A percentile compares a stretch with the other conserved stretches of the same genome.
Evolutionary conservation across 2,329 filamentous ascomycete genomes (phyloP).

Genomic region (Penicillium concentricum): DNA sequence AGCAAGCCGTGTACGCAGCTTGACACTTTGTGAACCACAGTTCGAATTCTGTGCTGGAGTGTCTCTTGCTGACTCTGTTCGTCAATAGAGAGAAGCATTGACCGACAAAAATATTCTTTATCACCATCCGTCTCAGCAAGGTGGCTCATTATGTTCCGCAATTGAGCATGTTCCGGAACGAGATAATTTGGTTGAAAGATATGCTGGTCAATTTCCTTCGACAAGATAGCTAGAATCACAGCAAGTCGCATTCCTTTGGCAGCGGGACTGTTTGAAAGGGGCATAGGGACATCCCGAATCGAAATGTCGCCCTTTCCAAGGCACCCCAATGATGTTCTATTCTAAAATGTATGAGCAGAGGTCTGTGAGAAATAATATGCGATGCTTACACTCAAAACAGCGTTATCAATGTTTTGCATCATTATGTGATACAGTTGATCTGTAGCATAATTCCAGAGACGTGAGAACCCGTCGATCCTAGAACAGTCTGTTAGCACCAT

Average conservation of each 20-base stretch:
- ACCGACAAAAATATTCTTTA: conserved; percentile 18
- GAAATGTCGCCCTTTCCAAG: not conserved
- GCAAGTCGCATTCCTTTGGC: conserved; percentile 35
- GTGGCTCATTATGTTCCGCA: conserved; percentile 6
- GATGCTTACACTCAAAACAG: not conserved
- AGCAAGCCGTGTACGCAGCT: not conserved
- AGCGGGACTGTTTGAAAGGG: conserved; percentile 25
- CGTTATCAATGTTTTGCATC: not conserved
- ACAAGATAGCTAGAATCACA: conserved; percentile 26
- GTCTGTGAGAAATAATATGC: not conserved
- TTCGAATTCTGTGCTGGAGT: conserved; percentile 5
- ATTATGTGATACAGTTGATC: not conserved
- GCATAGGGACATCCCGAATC: conserved; percentile 25
- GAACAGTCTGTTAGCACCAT: not conserved
- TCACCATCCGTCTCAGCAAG: conserved; percentile 11
- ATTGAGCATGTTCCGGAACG: conserved; percentile 2
- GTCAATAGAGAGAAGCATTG: conserved; percentile 15
- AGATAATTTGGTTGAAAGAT: conserved; percentile 36
- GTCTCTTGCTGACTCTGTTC: conserved; percentile 3
- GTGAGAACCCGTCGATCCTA: not conserved
- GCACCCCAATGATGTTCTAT: not conserved
- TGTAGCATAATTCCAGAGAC: not conserved
- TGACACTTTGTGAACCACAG: not conserved
- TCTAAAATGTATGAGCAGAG: not conserved
- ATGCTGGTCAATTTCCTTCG: conserved; percentile 23